These are phyloP conservation scores for Citrus sp. DNA, from an alignment of 345 rosid genomes.

Conservation along the genomic window DNA sequence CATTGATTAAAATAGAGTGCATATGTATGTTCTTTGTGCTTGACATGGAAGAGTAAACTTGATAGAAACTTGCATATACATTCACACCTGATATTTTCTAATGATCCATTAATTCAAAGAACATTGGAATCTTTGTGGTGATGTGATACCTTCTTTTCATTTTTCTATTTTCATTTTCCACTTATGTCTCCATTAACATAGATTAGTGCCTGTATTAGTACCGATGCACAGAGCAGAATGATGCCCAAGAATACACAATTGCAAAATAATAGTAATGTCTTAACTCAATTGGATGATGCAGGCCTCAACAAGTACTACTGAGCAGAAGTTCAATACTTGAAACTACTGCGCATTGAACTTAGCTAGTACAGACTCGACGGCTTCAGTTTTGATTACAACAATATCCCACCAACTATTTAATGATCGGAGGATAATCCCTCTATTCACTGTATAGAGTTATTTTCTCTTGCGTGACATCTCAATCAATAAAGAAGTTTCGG, in stretches of 20 bases:
- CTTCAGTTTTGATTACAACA: slow-evolving; percentile 22
- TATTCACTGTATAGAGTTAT: slow-evolving; percentile 42
- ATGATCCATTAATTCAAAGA: not conserved
- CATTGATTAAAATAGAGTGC: not conserved
- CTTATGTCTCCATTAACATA: not conserved
- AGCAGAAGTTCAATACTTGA: slow-evolving; percentile 62
- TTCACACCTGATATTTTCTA: no score
- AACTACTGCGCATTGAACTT: not conserved
- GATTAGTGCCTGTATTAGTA: not conserved
- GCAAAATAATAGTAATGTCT: not conserved
- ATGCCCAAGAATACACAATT: not conserved
- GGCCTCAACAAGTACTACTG: slow-evolving; percentile 74
- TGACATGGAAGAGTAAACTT: not conserved
- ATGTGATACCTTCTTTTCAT: not conserved
- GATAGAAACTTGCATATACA: not conserved
- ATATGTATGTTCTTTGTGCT: not conserved
- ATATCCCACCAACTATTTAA: not conserved
- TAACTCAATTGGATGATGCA: slow-evolving; percentile 35
- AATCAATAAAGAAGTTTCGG: slow-evolving; percentile 40
- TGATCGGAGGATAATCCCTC: slow-evolving; percentile 22
- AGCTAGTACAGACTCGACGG: not conserved
- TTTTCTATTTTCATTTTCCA: not conserved
- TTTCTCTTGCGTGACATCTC: slow-evolving; percentile 24
- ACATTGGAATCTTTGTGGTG: not conserved
- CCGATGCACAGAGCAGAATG: not conserved